A percentile compares a stretch with the other conserved stretches of the same genome.
Evolutionary conservation across 1,139 yeast species (phyloP).

Genomic region (Wickerhamomyces sp.): DNA sequence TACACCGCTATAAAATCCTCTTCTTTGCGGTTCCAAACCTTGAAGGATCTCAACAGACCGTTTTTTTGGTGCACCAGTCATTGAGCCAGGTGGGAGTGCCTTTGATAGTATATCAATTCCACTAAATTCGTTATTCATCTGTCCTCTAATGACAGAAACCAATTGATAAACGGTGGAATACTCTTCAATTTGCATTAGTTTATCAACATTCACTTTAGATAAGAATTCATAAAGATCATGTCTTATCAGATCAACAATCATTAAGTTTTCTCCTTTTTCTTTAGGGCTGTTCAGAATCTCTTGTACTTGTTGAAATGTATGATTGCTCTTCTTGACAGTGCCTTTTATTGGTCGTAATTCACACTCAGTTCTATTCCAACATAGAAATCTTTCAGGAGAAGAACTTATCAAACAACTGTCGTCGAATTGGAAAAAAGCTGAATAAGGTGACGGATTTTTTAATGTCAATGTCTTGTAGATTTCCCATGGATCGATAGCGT

Average conservation of each 20-base stretch:
- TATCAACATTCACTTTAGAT: slow-evolving; percentile 64
- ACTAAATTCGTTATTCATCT: slow-evolving; percentile 31
- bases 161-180: slow-evolving; percentile 86
- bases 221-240: slow-evolving; percentile 80
- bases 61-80: slow-evolving; percentile 99
- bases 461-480: slow-evolving; percentile 67
- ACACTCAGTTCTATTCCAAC: slow-evolving; percentile 59
- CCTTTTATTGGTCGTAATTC: slow-evolving; percentile 96
- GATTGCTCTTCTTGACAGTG: slow-evolving; percentile 65
- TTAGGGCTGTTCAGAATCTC: slow-evolving; percentile 74
- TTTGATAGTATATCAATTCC: slow-evolving; percentile 79
- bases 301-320: slow-evolving; percentile 57
- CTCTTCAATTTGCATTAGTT: slow-evolving; percentile 89
- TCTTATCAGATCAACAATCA: slow-evolving; percentile 94
- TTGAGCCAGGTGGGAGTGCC: slow-evolving; percentile 95
- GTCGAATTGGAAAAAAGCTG: slow-evolving; percentile 74
- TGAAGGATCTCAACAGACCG: slow-evolving; percentile 83
- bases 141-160: slow-evolving; percentile 83
- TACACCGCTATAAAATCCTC: slow-evolving; percentile 94
- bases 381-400: slow-evolving; percentile 89
- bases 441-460: slow-evolving; percentile 89
- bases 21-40: slow-evolving; percentile 40
- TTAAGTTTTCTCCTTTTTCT: slow-evolving; percentile 91
- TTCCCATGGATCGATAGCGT: slow-evolving; percentile 60
- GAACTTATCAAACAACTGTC: slow-evolving; percentile 74